Evolutionary conservation across 441 rosid genomes (phyloP).

Genomic region (Geranium incanum): DNA sequence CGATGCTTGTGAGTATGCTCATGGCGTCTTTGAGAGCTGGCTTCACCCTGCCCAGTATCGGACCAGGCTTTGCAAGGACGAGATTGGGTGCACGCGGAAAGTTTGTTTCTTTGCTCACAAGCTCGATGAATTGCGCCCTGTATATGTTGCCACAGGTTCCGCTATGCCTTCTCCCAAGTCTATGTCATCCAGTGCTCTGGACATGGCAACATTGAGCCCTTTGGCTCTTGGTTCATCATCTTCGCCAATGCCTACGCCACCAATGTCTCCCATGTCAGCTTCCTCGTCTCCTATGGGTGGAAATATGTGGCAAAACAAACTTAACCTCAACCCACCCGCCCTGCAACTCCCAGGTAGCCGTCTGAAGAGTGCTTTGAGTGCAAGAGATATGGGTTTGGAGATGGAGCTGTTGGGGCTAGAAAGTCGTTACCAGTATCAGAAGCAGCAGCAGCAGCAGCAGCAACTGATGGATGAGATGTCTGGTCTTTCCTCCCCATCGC

Average conservation of each 20-base stretch:
- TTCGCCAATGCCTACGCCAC: slow-evolving; percentile 43
- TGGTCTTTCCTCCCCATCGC: slow-evolving; percentile 49
- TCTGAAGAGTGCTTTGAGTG: slow-evolving; percentile 48
- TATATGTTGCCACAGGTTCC: slow-evolving; percentile 71
- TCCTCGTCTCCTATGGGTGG: slow-evolving; percentile 48
- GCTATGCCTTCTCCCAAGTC: slow-evolving; percentile 72
- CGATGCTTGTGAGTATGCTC: slow-evolving; percentile 62
- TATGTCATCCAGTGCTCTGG: slow-evolving; percentile 43
- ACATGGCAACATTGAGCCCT: slow-evolving; percentile 55
- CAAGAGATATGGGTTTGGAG: slow-evolving; percentile 56
- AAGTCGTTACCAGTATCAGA: slow-evolving; percentile 27
- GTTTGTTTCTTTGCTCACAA: slow-evolving; percentile 70
- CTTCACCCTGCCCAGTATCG: slow-evolving; percentile 71
- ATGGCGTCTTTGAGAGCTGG: slow-evolving; percentile 70
- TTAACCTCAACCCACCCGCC: slow-evolving; percentile 39
- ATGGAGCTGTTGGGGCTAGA: slow-evolving; percentile 37
- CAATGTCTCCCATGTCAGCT: slow-evolving; percentile 46
- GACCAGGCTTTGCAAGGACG: slow-evolving; percentile 64
- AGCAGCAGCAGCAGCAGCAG: slow-evolving; percentile 26
- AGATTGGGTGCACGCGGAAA: slow-evolving; percentile 44
- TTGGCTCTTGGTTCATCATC: slow-evolving; percentile 55
- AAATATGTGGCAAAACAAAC: slow-evolving; percentile 49
- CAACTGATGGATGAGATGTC: slow-evolving; percentile 44
- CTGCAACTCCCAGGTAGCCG: slow-evolving; percentile 77
- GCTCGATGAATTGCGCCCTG: slow-evolving; percentile 52